Evolutionary conservation across 2,329 filamentous ascomycete genomes (phyloP).

Genomic region (Paecilomyces variotii): DNA sequence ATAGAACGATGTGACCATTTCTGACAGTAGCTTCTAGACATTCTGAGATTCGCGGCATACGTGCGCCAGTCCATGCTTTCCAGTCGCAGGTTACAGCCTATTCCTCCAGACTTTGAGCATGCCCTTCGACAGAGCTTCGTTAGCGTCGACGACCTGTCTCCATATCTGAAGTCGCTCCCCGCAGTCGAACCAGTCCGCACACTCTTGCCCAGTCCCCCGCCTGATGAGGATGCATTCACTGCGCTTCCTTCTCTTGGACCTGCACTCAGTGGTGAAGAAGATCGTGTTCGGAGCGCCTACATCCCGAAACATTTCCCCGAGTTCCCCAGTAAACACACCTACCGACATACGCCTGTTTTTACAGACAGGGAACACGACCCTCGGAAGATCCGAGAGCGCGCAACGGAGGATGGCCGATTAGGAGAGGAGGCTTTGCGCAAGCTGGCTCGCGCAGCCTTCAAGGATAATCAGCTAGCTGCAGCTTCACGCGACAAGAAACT

Average conservation of each 20-base stretch:
- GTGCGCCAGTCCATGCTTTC: constrained; percentile 52
- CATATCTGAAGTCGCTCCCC: constrained; percentile 23
- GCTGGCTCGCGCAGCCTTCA: constrained; percentile 44
- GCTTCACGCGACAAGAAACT: constrained; percentile 33
- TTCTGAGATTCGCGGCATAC: constrained; percentile 46
- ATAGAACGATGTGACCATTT: constrained; percentile 10
- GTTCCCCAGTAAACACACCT: constrained; percentile 58
- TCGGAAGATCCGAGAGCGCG: constrained; percentile 52
- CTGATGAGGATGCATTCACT: constrained; percentile 29
- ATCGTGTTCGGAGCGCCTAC: constrained; percentile 42
- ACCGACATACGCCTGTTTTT: constrained; percentile 52
- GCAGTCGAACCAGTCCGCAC: constrained; percentile 15
- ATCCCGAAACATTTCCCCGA: constrained; percentile 55
- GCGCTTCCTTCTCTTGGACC: constrained; percentile 42
- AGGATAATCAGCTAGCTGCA: constrained; percentile 33
- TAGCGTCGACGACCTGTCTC: constrained; percentile 24
- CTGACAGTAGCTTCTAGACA: constrained; percentile 36
- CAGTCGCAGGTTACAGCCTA: constrained; percentile 47
- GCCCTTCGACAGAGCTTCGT: constrained; percentile 26
- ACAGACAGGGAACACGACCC: constrained; percentile 52
- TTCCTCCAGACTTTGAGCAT: constrained; percentile 52
- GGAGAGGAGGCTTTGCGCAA: constrained; percentile 59
- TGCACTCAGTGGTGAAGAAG: constrained; percentile 40
- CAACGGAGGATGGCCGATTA: constrained; percentile 57
- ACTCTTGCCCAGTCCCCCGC: constrained; percentile 32